These are phyloP conservation scores for Gastrolobium villosum DNA, from an alignment of 306 rosid species.

Conservation along the genomic window DNA sequence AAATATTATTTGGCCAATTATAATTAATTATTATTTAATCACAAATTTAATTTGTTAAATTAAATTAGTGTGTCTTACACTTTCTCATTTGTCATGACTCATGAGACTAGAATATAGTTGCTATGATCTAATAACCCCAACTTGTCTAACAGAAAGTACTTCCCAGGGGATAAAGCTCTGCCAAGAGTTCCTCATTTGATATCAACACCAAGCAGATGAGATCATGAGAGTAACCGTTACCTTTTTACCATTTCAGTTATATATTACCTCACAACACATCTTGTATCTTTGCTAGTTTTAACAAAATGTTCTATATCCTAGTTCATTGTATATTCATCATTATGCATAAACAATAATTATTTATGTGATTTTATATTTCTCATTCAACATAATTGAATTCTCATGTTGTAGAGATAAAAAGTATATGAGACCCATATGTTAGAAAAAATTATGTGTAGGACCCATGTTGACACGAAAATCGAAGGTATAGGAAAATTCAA, in stretches of 20 bases:
- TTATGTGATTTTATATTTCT: too few species aligned
- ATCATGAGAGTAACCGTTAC: not conserved
- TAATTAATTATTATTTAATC: too few species aligned
- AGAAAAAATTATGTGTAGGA: too few species aligned
- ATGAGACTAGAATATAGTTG: not conserved
- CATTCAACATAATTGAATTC: too few species aligned
- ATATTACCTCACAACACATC: not conserved
- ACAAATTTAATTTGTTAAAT: too few species aligned
- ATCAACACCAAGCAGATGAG: not conserved
- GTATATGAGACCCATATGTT: too few species aligned
- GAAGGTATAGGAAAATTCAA: too few species aligned
- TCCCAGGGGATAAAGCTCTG: conserved; percentile 8
- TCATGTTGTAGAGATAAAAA: too few species aligned
- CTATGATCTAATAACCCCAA: conserved; percentile 8
- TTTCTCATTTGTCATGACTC: not conserved
- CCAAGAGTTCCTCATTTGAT: not conserved
- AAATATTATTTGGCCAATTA: too few species aligned
- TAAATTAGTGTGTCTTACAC: not conserved
- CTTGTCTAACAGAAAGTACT: not conserved
- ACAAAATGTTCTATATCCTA: conserved; percentile 2
- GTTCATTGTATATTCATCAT: not conserved
- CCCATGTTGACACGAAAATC: too few species aligned
- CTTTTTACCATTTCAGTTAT: not conserved
- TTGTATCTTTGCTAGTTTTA: not conserved
- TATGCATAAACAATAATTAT: not conserved